These are phyloP conservation scores for Neofusicoccum sp. DNA, from an alignment of 2,329 filamentous ascomycete genomes.

Conservation along the genomic window DNA sequence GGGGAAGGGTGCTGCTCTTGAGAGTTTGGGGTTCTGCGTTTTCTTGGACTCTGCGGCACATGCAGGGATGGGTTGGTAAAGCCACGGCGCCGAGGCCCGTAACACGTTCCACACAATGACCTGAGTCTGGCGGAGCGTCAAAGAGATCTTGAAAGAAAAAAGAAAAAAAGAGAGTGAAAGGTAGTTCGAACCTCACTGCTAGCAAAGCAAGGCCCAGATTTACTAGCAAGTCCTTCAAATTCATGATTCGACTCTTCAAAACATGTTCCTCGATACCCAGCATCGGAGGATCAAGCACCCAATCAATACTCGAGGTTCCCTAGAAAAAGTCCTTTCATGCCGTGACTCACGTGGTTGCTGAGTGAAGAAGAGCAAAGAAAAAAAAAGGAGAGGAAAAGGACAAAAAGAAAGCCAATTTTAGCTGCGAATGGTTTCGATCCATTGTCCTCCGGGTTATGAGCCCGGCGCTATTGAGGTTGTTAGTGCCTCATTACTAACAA, in stretches of 20 bases:
- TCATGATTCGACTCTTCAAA: too few species aligned
- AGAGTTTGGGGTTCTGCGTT: too few species aligned
- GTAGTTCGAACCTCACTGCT: neutral
- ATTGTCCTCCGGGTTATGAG: constrained; percentile 34
- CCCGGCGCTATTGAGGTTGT: constrained; percentile 23
- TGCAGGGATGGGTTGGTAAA: neutral
- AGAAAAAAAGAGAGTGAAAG: neutral
- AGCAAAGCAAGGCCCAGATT: too few species aligned
- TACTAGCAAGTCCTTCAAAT: too few species aligned
- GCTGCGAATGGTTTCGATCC: constrained; percentile 33
- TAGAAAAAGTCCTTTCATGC: too few species aligned
- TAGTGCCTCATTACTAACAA: neutral
- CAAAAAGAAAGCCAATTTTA: constrained; percentile 23
- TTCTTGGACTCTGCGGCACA: neutral
- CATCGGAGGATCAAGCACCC: too few species aligned
- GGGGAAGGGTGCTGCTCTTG: too few species aligned
- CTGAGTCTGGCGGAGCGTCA: neutral
- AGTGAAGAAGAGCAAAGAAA: neutral
- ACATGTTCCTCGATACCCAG: too few species aligned
- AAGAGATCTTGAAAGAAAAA: neutral
- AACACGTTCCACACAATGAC: constrained; percentile 10
- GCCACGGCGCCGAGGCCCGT: neutral
- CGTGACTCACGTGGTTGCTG: too few species aligned
- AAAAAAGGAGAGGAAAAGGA: neutral
- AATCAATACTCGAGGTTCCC: too few species aligned